A percentile compares a stretch with the other conserved stretches of the same genome.
Conservation (phyloP, 257 asterid genomes). For the Solanum medicagineum region DNA sequence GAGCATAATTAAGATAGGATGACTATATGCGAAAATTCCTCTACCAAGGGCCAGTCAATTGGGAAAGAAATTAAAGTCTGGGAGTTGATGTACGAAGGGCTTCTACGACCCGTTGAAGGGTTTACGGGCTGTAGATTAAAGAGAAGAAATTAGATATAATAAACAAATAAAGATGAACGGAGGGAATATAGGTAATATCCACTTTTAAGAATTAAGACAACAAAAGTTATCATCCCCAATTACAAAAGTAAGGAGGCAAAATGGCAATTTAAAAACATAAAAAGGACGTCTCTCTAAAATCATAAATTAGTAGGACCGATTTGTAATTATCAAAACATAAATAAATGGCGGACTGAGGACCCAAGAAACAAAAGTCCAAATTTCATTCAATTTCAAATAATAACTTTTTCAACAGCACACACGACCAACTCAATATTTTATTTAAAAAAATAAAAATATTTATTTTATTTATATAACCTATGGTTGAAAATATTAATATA, state of each 20-base stretch:
- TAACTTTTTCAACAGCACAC: background rate
- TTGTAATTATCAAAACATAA: background rate
- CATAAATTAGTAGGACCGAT: background rate
- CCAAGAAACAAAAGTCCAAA: background rate
- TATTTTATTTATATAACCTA: background rate
- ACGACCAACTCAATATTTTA: background rate
- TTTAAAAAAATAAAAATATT: background rate
- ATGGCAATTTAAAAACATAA: background rate
- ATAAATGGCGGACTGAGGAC: background rate
- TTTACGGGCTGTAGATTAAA: too few relatives aligned
- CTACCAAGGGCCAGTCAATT: too few relatives aligned
- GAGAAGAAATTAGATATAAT: too few relatives aligned
- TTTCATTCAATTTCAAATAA: background rate
- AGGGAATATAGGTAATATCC: too few relatives aligned
- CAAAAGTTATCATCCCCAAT: background rate
- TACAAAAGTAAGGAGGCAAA: background rate
- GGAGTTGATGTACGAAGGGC: too few relatives aligned
- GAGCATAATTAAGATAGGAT: too few relatives aligned
- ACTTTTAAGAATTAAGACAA: too few relatives aligned
- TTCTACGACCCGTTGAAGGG: too few relatives aligned
- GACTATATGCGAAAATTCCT: too few relatives aligned
- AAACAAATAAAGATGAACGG: too few relatives aligned
- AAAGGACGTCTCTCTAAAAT: background rate
- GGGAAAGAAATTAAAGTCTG: too few relatives aligned
- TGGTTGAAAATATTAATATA: background rate